These are phyloP conservation scores for Graphilbum ipis-grandicollis DNA, from an alignment of 2,329 filamentous ascomycete species.

Conservation along the genomic window DNA sequence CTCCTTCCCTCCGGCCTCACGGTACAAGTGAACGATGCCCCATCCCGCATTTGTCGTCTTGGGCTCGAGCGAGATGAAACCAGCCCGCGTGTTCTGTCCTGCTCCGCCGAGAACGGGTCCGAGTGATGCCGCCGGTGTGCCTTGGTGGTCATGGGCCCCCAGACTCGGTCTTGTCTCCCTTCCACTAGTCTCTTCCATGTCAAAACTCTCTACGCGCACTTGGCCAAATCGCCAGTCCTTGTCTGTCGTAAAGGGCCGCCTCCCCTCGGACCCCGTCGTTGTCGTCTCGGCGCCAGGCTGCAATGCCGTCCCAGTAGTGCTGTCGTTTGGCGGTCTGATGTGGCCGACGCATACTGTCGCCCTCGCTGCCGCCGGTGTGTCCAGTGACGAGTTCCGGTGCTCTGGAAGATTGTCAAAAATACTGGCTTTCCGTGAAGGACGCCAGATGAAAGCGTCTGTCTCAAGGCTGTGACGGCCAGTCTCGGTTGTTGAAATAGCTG, in stretches of 20 bases:
- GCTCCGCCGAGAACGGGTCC: slow-evolving; percentile 38
- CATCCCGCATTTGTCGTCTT: slow-evolving; percentile 67
- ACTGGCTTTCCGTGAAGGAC: slow-evolving; percentile 27
- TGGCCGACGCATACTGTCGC: too few relatives aligned
- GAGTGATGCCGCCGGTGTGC: slow-evolving; percentile 19
- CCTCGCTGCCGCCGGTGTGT: too few relatives aligned
- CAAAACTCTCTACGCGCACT: slow-evolving; percentile 63
- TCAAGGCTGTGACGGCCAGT: too few relatives aligned
- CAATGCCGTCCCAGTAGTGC: too few relatives aligned
- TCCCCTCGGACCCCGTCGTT: too few relatives aligned
- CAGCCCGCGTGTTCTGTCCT: slow-evolving; percentile 67
- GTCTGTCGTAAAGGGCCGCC: too few relatives aligned
- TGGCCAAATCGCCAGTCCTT: slow-evolving; percentile 67
- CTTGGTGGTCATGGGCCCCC: too few relatives aligned
- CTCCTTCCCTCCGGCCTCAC: slow-evolving; percentile 38
- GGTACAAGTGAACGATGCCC: slow-evolving; percentile 88
- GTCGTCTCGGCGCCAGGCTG: too few relatives aligned
- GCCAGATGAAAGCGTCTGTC: slow-evolving; percentile 23
- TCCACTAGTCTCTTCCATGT: slow-evolving; percentile 2
- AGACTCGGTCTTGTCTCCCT: too few relatives aligned
- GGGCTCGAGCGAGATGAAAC: slow-evolving; percentile 53
- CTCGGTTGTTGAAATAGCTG: too few relatives aligned
- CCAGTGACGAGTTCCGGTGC: too few relatives aligned
- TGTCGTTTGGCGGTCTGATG: too few relatives aligned
- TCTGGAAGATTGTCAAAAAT: slow-evolving; percentile 40